Evolutionary conservation across 805 yeast species (phyloP).

Genomic region (Wickerhamomyces kurtzmanii): DNA sequence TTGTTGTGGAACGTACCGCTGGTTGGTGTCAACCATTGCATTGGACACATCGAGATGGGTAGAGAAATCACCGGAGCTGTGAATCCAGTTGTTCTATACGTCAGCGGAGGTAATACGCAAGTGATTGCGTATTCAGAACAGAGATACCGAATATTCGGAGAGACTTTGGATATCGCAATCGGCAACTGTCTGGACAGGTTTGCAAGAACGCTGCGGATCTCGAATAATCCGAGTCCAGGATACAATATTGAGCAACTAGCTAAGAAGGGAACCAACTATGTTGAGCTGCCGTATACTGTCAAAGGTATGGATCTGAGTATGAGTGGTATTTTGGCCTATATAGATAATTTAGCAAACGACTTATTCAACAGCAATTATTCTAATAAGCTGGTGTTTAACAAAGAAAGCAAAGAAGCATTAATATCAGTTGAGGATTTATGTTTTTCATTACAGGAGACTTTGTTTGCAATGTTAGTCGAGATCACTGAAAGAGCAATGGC

Average conservation of each 20-base stretch:
- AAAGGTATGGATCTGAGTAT: constrained; percentile 97
- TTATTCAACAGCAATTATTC: constrained; percentile 35
- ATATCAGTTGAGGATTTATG: constrained; percentile 84
- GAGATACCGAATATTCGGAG: constrained; percentile 97
- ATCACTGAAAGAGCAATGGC: constrained; percentile 99
- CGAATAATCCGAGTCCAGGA: constrained; percentile 96
- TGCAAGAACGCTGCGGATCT: constrained; percentile 81
- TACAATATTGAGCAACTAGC: constrained; percentile 95
- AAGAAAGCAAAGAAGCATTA: constrained; percentile 28
- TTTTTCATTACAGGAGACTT: constrained; percentile 83
- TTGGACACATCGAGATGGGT: constrained; percentile 99
- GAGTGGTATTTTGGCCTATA: constrained; percentile 87
- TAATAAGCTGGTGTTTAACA: constrained; percentile 26
- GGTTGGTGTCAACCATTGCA: constrained; percentile 94
- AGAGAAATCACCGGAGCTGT: constrained; percentile 95
- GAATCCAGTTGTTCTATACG: constrained; percentile 96
- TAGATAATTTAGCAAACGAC: constrained; percentile 74
- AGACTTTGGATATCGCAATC: constrained; percentile 93
- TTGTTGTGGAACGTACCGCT: constrained; percentile 77
- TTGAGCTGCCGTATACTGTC: constrained; percentile 88
- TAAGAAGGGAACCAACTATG: constrained; percentile 45
- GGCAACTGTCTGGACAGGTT: constrained; percentile 96
- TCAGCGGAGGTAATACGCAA: constrained; percentile 98
- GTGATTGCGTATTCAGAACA: constrained; percentile 94
- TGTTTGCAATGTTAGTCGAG: constrained; percentile 94